Percentiles rank a stretch among this genome's conserved stretches.
phyloP scores from a whole-genome alignment of 352 stramenopile species.

The Phytopythium oedochilum region DNA sequence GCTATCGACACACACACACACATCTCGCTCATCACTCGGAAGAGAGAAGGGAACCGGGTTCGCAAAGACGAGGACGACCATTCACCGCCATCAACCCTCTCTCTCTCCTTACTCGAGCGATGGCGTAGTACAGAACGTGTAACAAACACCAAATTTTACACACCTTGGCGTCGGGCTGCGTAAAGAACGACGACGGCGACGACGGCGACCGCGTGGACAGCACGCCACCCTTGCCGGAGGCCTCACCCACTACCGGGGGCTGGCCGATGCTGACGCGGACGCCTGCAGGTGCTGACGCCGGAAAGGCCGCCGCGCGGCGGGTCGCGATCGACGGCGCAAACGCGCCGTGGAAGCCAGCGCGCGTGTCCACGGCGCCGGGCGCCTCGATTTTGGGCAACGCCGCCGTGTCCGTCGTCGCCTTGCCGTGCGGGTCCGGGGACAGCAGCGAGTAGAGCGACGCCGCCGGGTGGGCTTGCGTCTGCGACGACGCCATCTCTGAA shows the following conservation, averaged over 20 bases:
- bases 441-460: conserved; percentile 7
- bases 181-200: conserved; percentile 41
- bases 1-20: not conserved
- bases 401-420: not conserved
- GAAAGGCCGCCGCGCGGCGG: not conserved
- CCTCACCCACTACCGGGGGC: not conserved
- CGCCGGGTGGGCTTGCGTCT: conserved; percentile 1
- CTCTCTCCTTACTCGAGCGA: no score
- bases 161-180: conserved; percentile 15
- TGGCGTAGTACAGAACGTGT: no score
- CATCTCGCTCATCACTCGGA: not conserved
- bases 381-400: conserved; percentile 18
- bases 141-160: not conserved
- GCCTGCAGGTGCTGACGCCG: not conserved
- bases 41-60: not conserved
- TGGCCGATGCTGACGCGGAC: not conserved
- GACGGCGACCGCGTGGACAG: conserved; percentile 26
- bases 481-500: not conserved
- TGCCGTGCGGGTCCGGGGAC: conserved; percentile 1
- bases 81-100: not conserved
- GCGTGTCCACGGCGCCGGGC: not conserved
- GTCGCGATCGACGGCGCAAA: conserved; percentile 10
- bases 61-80: conserved; percentile 4
- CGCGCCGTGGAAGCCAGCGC: conserved; percentile 10
- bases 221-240: not conserved